phyloP scores from a whole-genome alignment of 768 basidiomycete species.

The Leccinum obscurum region DNA sequence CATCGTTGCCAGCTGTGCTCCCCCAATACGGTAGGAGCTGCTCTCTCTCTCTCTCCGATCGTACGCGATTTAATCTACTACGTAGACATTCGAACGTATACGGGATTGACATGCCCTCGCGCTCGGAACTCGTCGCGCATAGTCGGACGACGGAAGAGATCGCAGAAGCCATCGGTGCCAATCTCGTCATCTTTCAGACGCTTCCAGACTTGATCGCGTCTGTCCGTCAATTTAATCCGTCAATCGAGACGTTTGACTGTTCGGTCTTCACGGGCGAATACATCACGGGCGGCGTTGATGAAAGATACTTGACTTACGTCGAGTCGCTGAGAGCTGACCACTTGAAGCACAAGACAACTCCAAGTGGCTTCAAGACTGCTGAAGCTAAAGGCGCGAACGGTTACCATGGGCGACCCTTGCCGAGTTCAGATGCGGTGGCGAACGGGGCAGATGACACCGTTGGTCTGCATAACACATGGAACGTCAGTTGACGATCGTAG shows the following conservation, averaged over 20 bases:
- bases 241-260: slow-evolving; percentile 83
- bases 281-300: slow-evolving; percentile 90
- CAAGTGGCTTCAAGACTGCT: slow-evolving; percentile 32
- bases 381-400: slow-evolving; percentile 36
- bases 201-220: slow-evolving; percentile 84
- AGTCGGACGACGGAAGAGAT: slow-evolving; percentile 70
- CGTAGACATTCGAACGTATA: slow-evolving; percentile 89
- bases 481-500: slow-evolving; percentile 32
- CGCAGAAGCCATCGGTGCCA: slow-evolving; percentile 84
- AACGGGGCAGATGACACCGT: slow-evolving; percentile 76
- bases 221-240: slow-evolving; percentile 81
- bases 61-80: slow-evolving; percentile 4
- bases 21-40: slow-evolving; percentile 76
- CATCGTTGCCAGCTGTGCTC: slow-evolving; percentile 95
- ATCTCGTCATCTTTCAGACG: slow-evolving; percentile 94
- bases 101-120: slow-evolving; percentile 99
- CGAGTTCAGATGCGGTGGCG: slow-evolving; percentile 42
- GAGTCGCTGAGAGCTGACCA: slow-evolving; percentile 84
- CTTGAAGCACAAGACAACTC: slow-evolving; percentile 53
- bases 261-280: slow-evolving; percentile 98
- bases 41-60: background rate
- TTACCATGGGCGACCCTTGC: slow-evolving; percentile 20
- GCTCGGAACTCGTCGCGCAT: slow-evolving; percentile 89
- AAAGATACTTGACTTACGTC: slow-evolving; percentile 72
- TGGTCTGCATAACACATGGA: slow-evolving; percentile 77